phyloP scores from a whole-genome alignment of 2,329 filamentous ascomycete species.

The Teratosphaeriaceae sp. region DNA sequence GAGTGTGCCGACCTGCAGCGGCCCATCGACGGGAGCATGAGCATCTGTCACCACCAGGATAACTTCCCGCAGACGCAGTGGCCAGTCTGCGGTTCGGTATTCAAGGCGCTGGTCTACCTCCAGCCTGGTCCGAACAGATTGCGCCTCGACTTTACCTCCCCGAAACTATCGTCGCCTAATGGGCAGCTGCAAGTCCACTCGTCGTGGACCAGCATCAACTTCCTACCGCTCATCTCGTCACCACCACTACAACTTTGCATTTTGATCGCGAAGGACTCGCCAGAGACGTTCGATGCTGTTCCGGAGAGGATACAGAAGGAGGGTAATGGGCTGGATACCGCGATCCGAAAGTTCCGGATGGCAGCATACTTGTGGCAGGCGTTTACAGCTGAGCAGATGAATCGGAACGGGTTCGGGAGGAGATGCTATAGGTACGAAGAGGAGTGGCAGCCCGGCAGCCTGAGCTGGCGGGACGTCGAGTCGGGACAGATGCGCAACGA shows the following conservation, averaged over 20 bases:
- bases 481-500: constrained; percentile 76
- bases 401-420: constrained; percentile 75
- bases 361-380: constrained; percentile 95
- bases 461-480: constrained; percentile 67
- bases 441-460: constrained; percentile 81
- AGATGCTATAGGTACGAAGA: constrained; percentile 89
- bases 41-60: constrained; percentile 75
- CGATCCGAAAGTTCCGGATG: constrained; percentile 87
- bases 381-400: constrained; percentile 96
- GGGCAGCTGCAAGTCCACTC: constrained; percentile 65
- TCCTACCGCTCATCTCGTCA: constrained; percentile 68
- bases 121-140: constrained; percentile 83
- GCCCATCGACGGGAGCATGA: constrained; percentile 70
- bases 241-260: constrained; percentile 89
- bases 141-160: constrained; percentile 76
- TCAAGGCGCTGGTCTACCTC: constrained; percentile 88
- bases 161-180: constrained; percentile 66
- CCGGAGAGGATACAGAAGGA: constrained; percentile 70
- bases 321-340: constrained; percentile 73
- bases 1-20: constrained; percentile 69
- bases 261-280: constrained; percentile 79
- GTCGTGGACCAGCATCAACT: constrained; percentile 76
- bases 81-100: constrained; percentile 84
- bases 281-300: constrained; percentile 74
- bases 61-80: constrained; percentile 75